Base-by-base conservation (phyloP, 306 rosid species). In the Carpinus fangiana region DNA sequence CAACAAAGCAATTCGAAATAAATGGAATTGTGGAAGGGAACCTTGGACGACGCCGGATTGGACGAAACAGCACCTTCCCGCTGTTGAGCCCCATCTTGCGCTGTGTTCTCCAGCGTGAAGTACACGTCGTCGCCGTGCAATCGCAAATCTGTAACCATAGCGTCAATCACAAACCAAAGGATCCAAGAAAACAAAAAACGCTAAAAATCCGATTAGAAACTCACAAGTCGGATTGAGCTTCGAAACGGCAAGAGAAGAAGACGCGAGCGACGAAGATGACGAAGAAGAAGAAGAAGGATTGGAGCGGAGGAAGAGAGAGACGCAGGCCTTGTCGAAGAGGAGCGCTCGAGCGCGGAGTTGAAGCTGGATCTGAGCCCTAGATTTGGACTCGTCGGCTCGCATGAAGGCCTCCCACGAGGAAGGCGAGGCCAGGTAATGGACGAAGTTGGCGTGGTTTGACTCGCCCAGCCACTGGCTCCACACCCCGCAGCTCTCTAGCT, bases 321-420 rank as follows among this genome's bases (percentile, higher is more conserved):
- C 83, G 46, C 84, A 65, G 76, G 98, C 97, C 80, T 95, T 95
- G 81, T 95, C 98, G 86, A 92, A 95, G 71, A 95, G 90, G 72
- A 95, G 98, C 0, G 98, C 98, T 16, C 98, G 95, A 45, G 86
- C 98, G 51, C 98, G 76, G 81, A 95, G 95, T 47, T 92, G 98
- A 53, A 95, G 97, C 9, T 83, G 90, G 78, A 91, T 78, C 81
- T 86, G 96, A 71, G 90, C 87, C 84, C 90, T 87, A 79, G 98
- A 83, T 81, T 90, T 90, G 80, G 97, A 81, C 45, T 85, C 86
- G 81, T 90, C 89, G 75, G 80, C 53, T 56, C 87, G 66, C 88
- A 95, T 83, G 85, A 94, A 94, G 14, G 96, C 79, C 21, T 94
- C 90, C 98, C 98, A 94, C 0, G 93, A 47, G 46, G 98, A 79